A percentile compares a stretch with the other conserved stretches of the same genome.
These are phyloP conservation scores for Piper betle DNA, from an alignment of 164 flowering plant genomes.

Conservation along the genomic window DNA sequence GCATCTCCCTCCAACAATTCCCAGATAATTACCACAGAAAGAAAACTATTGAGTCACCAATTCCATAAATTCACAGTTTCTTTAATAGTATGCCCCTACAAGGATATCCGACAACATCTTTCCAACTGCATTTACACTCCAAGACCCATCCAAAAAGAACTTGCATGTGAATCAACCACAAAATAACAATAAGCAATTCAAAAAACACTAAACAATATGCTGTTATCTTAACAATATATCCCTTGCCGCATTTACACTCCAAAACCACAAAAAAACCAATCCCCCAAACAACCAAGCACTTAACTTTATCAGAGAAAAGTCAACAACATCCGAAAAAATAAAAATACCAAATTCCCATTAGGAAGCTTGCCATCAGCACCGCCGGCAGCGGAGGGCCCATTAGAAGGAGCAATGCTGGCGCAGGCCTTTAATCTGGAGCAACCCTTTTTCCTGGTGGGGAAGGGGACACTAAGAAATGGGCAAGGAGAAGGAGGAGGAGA, in stretches of 20 bases:
- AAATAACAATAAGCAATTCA: background rate
- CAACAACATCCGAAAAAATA: background rate
- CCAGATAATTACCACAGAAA: background rate
- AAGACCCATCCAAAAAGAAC: background rate
- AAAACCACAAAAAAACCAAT: background rate
- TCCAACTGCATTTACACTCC: background rate
- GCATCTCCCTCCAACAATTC: background rate
- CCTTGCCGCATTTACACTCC: too few relatives aligned
- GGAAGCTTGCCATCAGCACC: slow-evolving; percentile 3
- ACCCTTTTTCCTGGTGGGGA: background rate
- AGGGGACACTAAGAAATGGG: background rate
- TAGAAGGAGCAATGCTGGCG: background rate
- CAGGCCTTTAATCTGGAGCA: slow-evolving; percentile 2
- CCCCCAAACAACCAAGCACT: background rate
- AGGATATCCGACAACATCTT: background rate
- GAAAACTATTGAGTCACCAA: background rate
- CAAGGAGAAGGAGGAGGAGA: background rate
- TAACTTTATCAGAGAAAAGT: background rate
- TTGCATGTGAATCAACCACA: background rate
- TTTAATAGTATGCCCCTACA: background rate
- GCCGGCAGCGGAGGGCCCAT: background rate
- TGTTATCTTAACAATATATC: too few relatives aligned
- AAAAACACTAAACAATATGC: too few relatives aligned
- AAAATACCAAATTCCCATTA: slow-evolving; percentile 6
- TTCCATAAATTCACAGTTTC: background rate